Percentiles rank a stretch among this genome's conserved stretches.
Conservation (phyloP, 129 eudicot genomes). For the Scalesia atractyloides region DNA sequence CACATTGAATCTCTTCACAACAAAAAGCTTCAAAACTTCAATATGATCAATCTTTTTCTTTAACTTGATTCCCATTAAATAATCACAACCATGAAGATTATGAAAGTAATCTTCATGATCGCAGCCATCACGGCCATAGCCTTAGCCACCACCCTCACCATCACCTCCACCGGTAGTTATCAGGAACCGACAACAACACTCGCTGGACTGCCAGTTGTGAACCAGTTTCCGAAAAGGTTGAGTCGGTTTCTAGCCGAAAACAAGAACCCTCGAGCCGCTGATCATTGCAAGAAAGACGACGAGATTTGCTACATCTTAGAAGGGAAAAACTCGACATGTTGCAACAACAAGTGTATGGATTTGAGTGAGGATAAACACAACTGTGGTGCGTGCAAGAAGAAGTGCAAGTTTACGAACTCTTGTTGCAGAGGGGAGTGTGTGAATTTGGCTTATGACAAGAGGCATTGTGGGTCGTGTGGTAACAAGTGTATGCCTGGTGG, state of each 20-base stretch:
- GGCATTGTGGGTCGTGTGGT: slow-evolving; percentile 68
- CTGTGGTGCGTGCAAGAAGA: slow-evolving; percentile 69
- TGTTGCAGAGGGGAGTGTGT: slow-evolving; percentile 74
- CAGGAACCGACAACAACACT: background rate
- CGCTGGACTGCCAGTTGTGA: background rate
- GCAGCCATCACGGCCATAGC: slow-evolving; percentile 31
- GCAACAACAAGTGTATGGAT: slow-evolving; percentile 68
- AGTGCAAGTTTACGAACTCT: slow-evolving; percentile 44
- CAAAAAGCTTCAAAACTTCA: background rate
- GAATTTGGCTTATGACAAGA: slow-evolving; percentile 54
- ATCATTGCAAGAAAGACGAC: slow-evolving; percentile 61
- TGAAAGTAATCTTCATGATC: slow-evolving; percentile 41
- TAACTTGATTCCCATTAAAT: too few relatives aligned
- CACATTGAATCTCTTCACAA: slow-evolving; percentile 10
- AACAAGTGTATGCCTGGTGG: slow-evolving; percentile 53
- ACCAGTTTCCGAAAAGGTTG: slow-evolving; percentile 31
- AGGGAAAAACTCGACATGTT: slow-evolving; percentile 56
- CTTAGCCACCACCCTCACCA: slow-evolving; percentile 41
- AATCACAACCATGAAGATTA: slow-evolving; percentile 30
- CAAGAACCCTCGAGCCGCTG: slow-evolving; percentile 56
- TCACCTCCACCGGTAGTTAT: slow-evolving; percentile 19
- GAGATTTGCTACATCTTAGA: slow-evolving; percentile 49
- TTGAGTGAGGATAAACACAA: slow-evolving; percentile 39
- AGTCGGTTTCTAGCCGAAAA: slow-evolving; percentile 60
- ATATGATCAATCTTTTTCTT: background rate